Percentiles rank a stretch among this genome's conserved stretches.
Conservation (phyloP, 2,329 filamentous ascomycete genomes). For the Claviceps sp. region DNA sequence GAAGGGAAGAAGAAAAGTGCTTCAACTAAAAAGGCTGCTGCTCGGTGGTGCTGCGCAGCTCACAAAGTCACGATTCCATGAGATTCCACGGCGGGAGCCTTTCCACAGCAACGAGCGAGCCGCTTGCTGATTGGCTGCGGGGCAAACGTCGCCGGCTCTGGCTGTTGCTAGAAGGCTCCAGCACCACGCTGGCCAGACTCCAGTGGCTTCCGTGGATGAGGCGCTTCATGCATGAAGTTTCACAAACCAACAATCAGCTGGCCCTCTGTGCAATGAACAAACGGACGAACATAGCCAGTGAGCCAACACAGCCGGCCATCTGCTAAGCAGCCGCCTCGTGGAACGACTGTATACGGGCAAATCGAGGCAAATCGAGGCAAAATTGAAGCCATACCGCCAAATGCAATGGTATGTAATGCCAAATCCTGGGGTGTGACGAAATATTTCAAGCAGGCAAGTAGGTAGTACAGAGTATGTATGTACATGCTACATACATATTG, state of each 20-base stretch:
- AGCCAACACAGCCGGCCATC: not conserved
- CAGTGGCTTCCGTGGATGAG: not conserved
- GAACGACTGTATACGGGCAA: not conserved
- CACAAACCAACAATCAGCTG: not conserved
- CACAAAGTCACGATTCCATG: constrained; percentile 28
- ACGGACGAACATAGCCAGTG: not conserved
- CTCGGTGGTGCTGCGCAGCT: constrained; percentile 9
- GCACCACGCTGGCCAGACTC: constrained; percentile 3
- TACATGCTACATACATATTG: too few relatives aligned
- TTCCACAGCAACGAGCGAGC: constrained; percentile 12
- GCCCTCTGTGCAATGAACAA: not conserved
- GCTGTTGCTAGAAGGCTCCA: constrained; percentile 15
- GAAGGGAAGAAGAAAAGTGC: constrained; percentile 13
- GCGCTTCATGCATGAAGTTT: not conserved
- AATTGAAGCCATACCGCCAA: not conserved
- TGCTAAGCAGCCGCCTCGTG: not conserved
- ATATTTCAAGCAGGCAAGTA: too few relatives aligned
- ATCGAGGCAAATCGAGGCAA: not conserved
- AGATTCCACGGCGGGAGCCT: constrained; percentile 27
- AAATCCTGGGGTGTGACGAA: too few relatives aligned
- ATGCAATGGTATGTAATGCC: too few relatives aligned
- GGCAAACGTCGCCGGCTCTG: constrained; percentile 2
- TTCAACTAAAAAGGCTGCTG: constrained; percentile 21
- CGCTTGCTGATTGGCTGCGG: constrained; percentile 14
- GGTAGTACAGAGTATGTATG: too few relatives aligned